These are phyloP conservation scores for Cryptococcus sp. DNA, from an alignment of 1,284 basidiomycete genomes.

Conservation along the genomic window DNA sequence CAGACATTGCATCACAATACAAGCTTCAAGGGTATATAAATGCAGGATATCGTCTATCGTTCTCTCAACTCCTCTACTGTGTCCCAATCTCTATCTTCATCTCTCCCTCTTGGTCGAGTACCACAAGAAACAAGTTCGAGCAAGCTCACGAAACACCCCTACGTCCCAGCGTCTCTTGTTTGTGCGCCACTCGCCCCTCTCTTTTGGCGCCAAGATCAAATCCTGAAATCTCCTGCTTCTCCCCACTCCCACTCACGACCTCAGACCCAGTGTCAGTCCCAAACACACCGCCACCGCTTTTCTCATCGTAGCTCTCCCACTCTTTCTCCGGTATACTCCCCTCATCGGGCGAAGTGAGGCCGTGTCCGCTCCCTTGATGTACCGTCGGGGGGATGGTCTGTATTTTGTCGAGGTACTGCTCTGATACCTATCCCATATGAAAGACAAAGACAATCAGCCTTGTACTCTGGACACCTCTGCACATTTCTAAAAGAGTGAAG, in stretches of 20 bases:
- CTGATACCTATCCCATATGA: conserved; percentile 23
- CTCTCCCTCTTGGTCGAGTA: too few species aligned
- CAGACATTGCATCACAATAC: background rate
- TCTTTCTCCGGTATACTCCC: conserved; percentile 47
- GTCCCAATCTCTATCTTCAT: background rate
- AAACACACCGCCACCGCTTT: conserved; percentile 3
- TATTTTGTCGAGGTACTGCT: conserved; percentile 41
- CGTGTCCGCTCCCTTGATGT: background rate
- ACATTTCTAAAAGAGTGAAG: background rate
- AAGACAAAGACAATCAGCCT: background rate
- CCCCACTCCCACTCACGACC: background rate
- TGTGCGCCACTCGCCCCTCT: background rate
- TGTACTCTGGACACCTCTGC: background rate
- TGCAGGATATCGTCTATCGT: background rate
- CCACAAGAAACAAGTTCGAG: background rate
- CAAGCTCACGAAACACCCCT: background rate
- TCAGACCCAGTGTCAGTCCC: background rate
- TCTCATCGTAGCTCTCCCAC: conserved; percentile 27
- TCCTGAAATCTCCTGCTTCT: background rate
- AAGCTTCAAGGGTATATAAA: conserved; percentile 1
- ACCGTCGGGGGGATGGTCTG: background rate
- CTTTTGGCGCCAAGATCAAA: conserved; percentile 2
- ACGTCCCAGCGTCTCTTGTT: background rate
- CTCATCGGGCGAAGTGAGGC: conserved; percentile 33
- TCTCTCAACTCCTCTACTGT: too few species aligned